phyloP scores from a whole-genome alignment of 371 early-diverging fungal genomes.

The Mortierella sp. region DNA sequence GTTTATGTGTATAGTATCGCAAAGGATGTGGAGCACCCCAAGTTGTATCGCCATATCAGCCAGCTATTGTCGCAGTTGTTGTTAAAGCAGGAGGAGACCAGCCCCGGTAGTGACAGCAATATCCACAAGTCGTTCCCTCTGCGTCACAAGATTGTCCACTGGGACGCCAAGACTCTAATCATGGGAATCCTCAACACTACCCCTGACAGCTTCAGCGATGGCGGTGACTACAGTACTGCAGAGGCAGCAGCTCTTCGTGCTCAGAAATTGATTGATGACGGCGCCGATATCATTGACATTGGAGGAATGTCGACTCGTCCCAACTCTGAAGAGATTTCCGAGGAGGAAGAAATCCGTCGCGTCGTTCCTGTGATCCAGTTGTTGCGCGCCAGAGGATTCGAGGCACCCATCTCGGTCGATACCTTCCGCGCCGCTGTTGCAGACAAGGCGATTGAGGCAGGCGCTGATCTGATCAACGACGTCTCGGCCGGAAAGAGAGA shows the following conservation, averaged over 20 bases:
- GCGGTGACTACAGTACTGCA: slow-evolving; percentile 77
- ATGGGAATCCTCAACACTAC: slow-evolving; percentile 99
- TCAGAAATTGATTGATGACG: slow-evolving; percentile 78
- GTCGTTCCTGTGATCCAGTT: slow-evolving; percentile 91
- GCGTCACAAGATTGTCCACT: slow-evolving; percentile 61
- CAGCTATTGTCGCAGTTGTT: slow-evolving; percentile 84
- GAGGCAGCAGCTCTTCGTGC: slow-evolving; percentile 83
- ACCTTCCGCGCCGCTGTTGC: slow-evolving; percentile 93
- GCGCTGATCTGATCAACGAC: slow-evolving; percentile 95
- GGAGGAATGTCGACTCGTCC: slow-evolving; percentile 98
- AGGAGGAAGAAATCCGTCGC: slow-evolving; percentile 85
- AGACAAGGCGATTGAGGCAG: slow-evolving; percentile 84
- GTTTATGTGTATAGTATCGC: slow-evolving; percentile 73
- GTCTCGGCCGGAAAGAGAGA: slow-evolving; percentile 93
- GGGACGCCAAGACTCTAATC: slow-evolving; percentile 79
- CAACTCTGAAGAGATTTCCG: slow-evolving; percentile 80
- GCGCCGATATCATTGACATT: slow-evolving; percentile 96
- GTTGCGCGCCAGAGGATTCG: slow-evolving; percentile 75
- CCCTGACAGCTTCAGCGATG: slow-evolving; percentile 98
- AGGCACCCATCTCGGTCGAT: slow-evolving; percentile 91
- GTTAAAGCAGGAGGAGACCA: slow-evolving; percentile 60
- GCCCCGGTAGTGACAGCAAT: slow-evolving; percentile 34
- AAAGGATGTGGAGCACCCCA: slow-evolving; percentile 90
- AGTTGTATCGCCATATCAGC: slow-evolving; percentile 82
- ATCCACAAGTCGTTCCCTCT: slow-evolving; percentile 67